Conservation (phyloP, 1,284 basidiomycete genomes). For the Cryptococcus sp. region DNA sequence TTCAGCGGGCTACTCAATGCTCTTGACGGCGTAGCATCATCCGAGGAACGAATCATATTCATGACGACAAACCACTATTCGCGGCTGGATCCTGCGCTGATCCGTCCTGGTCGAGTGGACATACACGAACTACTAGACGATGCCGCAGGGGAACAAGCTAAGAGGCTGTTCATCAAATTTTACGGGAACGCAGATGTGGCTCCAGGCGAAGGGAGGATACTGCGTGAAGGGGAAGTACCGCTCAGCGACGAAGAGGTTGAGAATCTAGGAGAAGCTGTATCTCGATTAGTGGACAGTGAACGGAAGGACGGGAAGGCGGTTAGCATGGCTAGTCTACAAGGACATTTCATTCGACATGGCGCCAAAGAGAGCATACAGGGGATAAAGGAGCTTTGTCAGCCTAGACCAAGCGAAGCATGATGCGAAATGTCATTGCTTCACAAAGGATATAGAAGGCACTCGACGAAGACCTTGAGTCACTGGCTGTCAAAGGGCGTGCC, state of each 20-base stretch:
- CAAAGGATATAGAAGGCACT: too few species aligned
- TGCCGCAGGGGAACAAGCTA: constrained; percentile 79
- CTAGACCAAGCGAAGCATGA: constrained; percentile 1
- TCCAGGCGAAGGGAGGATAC: constrained; percentile 28
- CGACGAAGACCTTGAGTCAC: too few species aligned
- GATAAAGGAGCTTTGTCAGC: constrained; percentile 56
- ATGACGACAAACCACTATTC: constrained; percentile 96
- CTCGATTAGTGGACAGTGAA: constrained; percentile 61
- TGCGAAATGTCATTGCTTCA: background rate
- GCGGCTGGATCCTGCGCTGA: constrained; percentile 72
- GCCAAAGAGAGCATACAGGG: constrained; percentile 65
- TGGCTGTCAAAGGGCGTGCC: too few species aligned
- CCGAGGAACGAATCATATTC: constrained; percentile 96
- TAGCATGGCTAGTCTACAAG: constrained; percentile 93
- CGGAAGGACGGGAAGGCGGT: constrained; percentile 61
- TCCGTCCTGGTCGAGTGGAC: constrained; percentile 93
- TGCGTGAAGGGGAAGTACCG: constrained; percentile 49
- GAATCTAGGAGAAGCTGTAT: constrained; percentile 60
- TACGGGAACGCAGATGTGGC: constrained; percentile 58
- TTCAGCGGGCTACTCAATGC: constrained; percentile 98
- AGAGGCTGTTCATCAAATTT: constrained; percentile 78
- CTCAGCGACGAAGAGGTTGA: constrained; percentile 59
- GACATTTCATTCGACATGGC: constrained; percentile 79
- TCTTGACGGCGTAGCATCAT: constrained; percentile 94
- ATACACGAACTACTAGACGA: constrained; percentile 83